A percentile compares a stretch with the other conserved stretches of the same genome.
phyloP scores from a whole-genome alignment of 2,329 filamentous ascomycete genomes.

The Penicillium sp. region DNA sequence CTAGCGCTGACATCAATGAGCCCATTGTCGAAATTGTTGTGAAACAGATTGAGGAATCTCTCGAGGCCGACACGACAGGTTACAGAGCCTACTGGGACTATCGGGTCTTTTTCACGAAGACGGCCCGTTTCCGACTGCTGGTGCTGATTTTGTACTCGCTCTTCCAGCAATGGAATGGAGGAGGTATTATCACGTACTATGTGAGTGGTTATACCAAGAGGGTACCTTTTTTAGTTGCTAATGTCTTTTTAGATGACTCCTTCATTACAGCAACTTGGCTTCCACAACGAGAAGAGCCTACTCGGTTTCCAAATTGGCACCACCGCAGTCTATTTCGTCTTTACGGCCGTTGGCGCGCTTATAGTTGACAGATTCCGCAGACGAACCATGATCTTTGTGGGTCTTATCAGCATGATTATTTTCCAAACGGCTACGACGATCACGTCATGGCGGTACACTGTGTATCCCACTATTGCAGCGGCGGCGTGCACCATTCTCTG shows the following conservation, averaged over 20 bases:
- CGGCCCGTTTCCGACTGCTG: slow-evolving; percentile 45
- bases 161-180: slow-evolving; percentile 50
- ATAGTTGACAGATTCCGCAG: slow-evolving; percentile 45
- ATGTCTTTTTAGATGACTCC: slow-evolving; percentile 28
- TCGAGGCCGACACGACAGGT: slow-evolving; percentile 40
- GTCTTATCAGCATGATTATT: slow-evolving; percentile 45
- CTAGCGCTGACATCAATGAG: slow-evolving; percentile 39
- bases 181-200: slow-evolving; percentile 48
- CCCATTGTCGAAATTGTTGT: slow-evolving; percentile 45
- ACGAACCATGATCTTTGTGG: slow-evolving; percentile 47
- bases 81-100: slow-evolving; percentile 47
- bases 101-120: slow-evolving; percentile 47
- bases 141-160: slow-evolving; percentile 48
- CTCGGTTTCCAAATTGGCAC: slow-evolving; percentile 47
- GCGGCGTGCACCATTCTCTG: slow-evolving; percentile 47
- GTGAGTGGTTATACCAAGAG: slow-evolving; percentile 17
- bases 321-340: slow-evolving; percentile 48
- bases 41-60: slow-evolving; percentile 46
- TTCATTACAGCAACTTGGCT: slow-evolving; percentile 45
- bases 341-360: slow-evolving; percentile 44
- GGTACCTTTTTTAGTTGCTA: background rate
- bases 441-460: slow-evolving; percentile 48
- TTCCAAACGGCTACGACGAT: slow-evolving; percentile 49
- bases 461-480: slow-evolving; percentile 31
- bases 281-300: slow-evolving; percentile 36